These are phyloP conservation scores for Polyporus tsugae DNA, from an alignment of 1,284 basidiomycete genomes.

Conservation along the genomic window DNA sequence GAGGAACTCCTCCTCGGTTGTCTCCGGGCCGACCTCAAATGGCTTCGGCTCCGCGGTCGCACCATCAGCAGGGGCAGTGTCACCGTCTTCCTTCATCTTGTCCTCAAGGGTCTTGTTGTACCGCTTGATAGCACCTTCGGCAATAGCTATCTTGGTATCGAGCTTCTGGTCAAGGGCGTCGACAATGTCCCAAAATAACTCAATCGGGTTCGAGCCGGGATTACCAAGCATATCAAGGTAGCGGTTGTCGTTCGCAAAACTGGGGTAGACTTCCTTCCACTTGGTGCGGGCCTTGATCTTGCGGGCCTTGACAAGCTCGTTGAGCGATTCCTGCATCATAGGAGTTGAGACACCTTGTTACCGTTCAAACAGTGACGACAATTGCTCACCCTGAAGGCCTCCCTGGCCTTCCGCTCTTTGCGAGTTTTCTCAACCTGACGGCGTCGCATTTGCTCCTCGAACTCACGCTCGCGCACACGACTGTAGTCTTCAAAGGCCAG, in stretches of 20 bases:
- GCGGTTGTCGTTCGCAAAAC: conserved; percentile 80
- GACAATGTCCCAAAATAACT: conserved; percentile 95
- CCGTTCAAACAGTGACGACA: conserved; percentile 3
- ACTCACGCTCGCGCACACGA: conserved; percentile 86
- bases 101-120: conserved; percentile 47
- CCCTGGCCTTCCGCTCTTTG: conserved; percentile 86
- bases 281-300: conserved; percentile 84
- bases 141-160: conserved; percentile 74
- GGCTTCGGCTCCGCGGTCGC: conserved; percentile 38
- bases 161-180: conserved; percentile 89
- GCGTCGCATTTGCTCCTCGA: conserved; percentile 83
- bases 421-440: conserved; percentile 85
- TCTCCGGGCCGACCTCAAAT: conserved; percentile 64
- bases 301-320: conserved; percentile 71
- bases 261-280: conserved; percentile 90
- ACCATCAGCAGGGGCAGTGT: conserved; percentile 45
- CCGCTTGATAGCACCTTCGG: conserved; percentile 67
- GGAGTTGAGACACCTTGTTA: neutral
- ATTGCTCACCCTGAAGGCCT: conserved; percentile 78
- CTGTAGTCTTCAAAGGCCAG: conserved; percentile 93
- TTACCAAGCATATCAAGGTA: conserved; percentile 89
- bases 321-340: conserved; percentile 65
- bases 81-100: conserved; percentile 44
- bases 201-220: conserved; percentile 92
- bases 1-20: conserved; percentile 67